Conservation (phyloP, 225 moss, liverwort and hornwort genomes). For the Straminergon stramineum region DNA sequence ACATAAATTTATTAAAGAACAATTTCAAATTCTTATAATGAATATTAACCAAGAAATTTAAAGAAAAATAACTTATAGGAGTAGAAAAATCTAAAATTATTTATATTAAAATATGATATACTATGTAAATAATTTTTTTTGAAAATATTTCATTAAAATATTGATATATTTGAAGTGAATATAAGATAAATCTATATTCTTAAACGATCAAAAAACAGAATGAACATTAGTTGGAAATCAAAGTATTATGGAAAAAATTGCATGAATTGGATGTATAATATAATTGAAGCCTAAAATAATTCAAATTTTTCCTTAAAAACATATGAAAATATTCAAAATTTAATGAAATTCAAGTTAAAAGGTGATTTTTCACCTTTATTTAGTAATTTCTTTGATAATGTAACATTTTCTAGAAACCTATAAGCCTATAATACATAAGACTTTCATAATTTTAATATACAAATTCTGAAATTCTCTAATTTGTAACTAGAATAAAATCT, state of each 20-base stretch:
- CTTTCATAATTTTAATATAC: background rate
- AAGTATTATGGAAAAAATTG: background rate
- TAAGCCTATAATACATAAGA: background rate
- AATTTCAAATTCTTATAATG: too few species aligned
- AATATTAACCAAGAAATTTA: too few species aligned
- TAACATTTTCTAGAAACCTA: background rate
- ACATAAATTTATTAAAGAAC: too few species aligned
- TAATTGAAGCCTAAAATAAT: background rate
- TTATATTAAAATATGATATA: background rate
- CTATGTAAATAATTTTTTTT: background rate
- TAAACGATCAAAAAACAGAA: background rate
- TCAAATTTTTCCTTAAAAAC: too few species aligned
- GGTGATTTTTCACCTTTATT: background rate
- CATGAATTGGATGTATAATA: background rate
- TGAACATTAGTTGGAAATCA: background rate
- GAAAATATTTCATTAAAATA: background rate
- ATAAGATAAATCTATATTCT: background rate
- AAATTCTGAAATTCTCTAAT: background rate
- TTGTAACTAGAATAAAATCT: background rate
- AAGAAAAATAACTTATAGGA: background rate
- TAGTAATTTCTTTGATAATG: too few species aligned
- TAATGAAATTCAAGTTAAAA: background rate
- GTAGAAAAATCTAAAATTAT: fast-evolving
- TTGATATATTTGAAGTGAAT: background rate
- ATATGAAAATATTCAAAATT: background rate